Conservation (phyloP, 1,284 basidiomycete genomes). For the Polyporus tsugae region DNA sequence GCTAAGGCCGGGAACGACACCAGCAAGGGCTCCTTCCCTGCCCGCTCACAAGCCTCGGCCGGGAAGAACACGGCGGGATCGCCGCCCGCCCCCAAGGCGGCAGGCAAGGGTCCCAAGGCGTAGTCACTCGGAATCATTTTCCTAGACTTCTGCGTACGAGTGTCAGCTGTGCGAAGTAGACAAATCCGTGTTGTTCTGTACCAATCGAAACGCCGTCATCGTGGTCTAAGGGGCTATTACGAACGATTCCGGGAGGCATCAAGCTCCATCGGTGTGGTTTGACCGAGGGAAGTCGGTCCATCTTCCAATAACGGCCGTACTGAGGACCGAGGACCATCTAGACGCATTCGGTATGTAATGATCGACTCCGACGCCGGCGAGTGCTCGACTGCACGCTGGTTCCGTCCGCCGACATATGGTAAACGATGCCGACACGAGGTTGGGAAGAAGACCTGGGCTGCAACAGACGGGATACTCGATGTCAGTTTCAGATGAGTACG, state of each 20-base stretch:
- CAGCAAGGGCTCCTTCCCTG: conserved; percentile 42
- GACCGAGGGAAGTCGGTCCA: background rate
- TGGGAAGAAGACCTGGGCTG: background rate
- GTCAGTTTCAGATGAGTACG: background rate
- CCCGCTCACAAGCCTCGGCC: conserved; percentile 42
- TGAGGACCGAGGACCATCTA: background rate
- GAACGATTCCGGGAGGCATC: background rate
- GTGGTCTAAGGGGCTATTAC: background rate
- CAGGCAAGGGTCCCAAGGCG: conserved; percentile 35
- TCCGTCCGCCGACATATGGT: background rate
- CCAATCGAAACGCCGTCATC: conserved; percentile 1
- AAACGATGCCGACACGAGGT: background rate
- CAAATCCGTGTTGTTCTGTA: background rate
- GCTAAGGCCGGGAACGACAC: conserved; percentile 43
- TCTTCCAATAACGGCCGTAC: background rate
- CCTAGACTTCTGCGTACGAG: conserved; percentile 5
- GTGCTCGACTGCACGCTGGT: background rate
- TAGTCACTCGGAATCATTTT: conserved; percentile 9
- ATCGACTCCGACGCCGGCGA: background rate
- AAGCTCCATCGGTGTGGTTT: background rate
- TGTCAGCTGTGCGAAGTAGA: background rate
- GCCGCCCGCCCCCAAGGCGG: conserved; percentile 31
- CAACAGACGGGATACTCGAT: background rate
- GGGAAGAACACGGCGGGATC: conserved; percentile 35
- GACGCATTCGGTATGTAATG: background rate